These are phyloP conservation scores for Fusarium sp. DNA, from an alignment of 2,329 filamentous ascomycete genomes.

Conservation along the genomic window DNA sequence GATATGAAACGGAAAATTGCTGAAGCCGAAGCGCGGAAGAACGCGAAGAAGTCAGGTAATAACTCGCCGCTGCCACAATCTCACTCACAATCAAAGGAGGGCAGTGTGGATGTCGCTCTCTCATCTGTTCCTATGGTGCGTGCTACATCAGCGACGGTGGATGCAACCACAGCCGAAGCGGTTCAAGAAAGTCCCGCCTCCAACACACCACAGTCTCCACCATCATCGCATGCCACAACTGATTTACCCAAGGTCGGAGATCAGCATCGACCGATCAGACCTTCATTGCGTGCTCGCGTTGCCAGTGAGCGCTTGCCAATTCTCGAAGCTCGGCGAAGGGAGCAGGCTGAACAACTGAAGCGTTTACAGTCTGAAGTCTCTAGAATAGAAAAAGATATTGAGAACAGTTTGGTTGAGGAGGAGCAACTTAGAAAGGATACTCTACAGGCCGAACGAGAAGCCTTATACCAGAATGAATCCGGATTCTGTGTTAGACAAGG, in stretches of 20 bases:
- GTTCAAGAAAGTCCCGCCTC: slow-evolving; percentile 9
- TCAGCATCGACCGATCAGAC: slow-evolving; percentile 11
- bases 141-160: background rate
- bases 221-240: slow-evolving; percentile 5
- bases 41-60: slow-evolving; percentile 50
- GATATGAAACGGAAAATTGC: slow-evolving; percentile 68
- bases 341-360: slow-evolving; percentile 57
- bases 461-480: slow-evolving; percentile 18
- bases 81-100: slow-evolving; percentile 41
- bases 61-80: slow-evolving; percentile 45
- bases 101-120: slow-evolving; percentile 34
- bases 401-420: slow-evolving; percentile 50
- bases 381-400: slow-evolving; percentile 59
- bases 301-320: slow-evolving; percentile 51
- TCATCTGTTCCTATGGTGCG: slow-evolving; percentile 1
- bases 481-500: slow-evolving; percentile 28
- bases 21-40: slow-evolving; percentile 65
- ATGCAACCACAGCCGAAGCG: background rate
- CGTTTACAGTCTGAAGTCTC: slow-evolving; percentile 57
- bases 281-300: slow-evolving; percentile 46
- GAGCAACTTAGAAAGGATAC: slow-evolving; percentile 46
- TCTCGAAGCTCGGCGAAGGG: slow-evolving; percentile 49
- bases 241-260: slow-evolving; percentile 31
- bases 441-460: slow-evolving; percentile 23
- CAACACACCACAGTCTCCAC: slow-evolving; percentile 8